Evolutionary conservation across 306 rosid species (phyloP).

Genomic region (Prunus kanzakura): DNA sequence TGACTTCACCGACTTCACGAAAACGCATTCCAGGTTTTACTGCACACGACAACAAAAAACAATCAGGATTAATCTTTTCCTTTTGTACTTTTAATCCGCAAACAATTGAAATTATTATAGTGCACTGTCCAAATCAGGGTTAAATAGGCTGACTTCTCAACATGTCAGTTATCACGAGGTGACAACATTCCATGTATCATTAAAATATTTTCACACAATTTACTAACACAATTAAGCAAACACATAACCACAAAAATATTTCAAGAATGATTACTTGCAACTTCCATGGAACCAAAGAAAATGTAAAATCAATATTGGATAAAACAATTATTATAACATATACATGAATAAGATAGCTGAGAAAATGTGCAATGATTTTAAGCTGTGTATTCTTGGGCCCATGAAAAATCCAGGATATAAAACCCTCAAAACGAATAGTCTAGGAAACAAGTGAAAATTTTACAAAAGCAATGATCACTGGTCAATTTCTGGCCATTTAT

Average conservation of each 20-base stretch:
- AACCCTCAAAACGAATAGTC: background rate
- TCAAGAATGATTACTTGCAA: background rate
- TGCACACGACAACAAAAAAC: slow-evolving; percentile 31
- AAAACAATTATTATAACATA: background rate
- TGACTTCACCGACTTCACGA: slow-evolving; percentile 92
- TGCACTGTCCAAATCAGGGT: background rate
- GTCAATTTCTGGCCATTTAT: too few species aligned
- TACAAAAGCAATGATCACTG: background rate
- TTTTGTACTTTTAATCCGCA: background rate
- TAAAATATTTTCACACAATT: background rate
- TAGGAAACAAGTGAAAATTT: background rate
- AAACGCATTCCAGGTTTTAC: slow-evolving; percentile 93
- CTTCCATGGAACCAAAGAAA: background rate
- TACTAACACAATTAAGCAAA: background rate
- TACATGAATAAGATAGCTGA: background rate
- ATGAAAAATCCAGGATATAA: background rate
- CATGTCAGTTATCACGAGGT: background rate
- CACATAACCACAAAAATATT: background rate
- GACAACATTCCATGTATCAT: background rate
- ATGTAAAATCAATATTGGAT: background rate
- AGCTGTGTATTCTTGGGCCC: background rate
- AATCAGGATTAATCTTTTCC: slow-evolving; percentile 5
- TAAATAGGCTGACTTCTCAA: background rate
- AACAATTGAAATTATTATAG: background rate
- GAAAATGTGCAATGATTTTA: background rate